These are phyloP conservation scores for Helicosporidium sp. DNA, from an alignment of 139 green algal species.

Conservation along the genomic window DNA sequence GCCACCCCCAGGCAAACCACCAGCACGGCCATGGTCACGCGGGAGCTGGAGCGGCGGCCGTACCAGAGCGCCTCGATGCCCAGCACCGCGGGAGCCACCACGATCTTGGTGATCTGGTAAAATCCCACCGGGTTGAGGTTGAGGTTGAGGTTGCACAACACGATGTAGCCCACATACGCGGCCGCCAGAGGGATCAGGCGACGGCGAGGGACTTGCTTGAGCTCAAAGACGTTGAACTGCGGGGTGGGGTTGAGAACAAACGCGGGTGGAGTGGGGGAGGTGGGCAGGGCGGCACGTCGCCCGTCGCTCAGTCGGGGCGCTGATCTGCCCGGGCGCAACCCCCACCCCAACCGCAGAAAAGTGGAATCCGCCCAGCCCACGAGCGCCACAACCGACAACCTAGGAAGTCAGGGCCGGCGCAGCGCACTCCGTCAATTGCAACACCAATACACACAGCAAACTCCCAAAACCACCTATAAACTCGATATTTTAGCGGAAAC, in stretches of 20 bases:
- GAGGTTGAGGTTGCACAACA: conserved; percentile 66
- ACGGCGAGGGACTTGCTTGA: conserved; percentile 25
- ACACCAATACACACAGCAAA: too few species aligned
- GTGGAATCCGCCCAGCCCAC: too few species aligned
- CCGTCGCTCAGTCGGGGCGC: too few species aligned
- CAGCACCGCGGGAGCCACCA: conserved; percentile 65
- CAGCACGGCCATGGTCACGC: conserved; percentile 34
- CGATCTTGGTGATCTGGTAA: conserved; percentile 78
- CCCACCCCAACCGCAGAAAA: too few species aligned
- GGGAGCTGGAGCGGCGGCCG: conserved; percentile 15
- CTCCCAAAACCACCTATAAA: neutral
- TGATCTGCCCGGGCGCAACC: too few species aligned
- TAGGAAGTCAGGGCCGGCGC: too few species aligned
- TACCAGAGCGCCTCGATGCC: conserved; percentile 46
- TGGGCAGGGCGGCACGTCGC: too few species aligned
- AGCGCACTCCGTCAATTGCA: too few species aligned
- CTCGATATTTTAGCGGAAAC: too few species aligned
- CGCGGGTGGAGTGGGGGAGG: neutral
- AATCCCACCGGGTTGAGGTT: conserved; percentile 76
- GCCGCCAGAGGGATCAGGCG: conserved; percentile 43
- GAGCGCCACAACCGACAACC: too few species aligned
- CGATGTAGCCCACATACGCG: conserved; percentile 71
- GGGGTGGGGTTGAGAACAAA: neutral
- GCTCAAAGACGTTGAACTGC: conserved; percentile 31
- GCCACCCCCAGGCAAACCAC: conserved; percentile 58